Conservation (phyloP, 2,329 filamentous ascomycete species). For the Fusarium verticillioides region DNA sequence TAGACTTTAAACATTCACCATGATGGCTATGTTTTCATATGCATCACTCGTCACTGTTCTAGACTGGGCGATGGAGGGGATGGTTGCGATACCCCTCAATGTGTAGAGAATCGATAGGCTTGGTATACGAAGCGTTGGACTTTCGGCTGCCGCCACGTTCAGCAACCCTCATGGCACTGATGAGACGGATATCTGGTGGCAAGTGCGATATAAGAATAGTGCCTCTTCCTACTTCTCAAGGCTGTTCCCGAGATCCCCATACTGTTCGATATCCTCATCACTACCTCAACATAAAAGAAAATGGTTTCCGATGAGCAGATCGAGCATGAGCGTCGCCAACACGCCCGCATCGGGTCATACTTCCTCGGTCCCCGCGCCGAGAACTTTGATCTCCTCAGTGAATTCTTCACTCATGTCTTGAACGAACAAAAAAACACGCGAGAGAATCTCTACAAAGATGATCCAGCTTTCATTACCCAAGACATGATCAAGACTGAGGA, state of each 20-base stretch:
- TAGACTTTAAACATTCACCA: neutral
- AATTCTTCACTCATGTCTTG: neutral
- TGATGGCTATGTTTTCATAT: neutral
- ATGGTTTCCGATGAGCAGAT: neutral
- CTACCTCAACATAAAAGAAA: neutral
- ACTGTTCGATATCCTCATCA: neutral
- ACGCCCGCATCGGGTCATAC: neutral
- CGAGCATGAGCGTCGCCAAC: neutral
- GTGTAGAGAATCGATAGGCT: neutral
- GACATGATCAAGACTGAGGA: neutral
- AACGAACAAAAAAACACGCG: neutral
- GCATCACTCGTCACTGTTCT: neutral
- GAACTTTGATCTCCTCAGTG: neutral
- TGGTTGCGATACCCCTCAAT: neutral
- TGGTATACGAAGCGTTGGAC: rapidly evolving
- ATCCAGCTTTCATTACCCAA: neutral
- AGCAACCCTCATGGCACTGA: neutral
- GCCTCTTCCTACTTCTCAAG: neutral
- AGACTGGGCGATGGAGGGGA: neutral
- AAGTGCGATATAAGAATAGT: neutral
- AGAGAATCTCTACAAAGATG: neutral
- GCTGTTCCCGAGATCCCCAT: neutral
- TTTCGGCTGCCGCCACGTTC: neutral
- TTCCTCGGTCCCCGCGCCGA: neutral
- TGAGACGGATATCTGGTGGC: rapidly evolving